A percentile compares a stretch with the other conserved stretches of the same genome.
These are phyloP conservation scores for Purshia tridentata DNA, from an alignment of 306 rosid species.

Conservation along the genomic window DNA sequence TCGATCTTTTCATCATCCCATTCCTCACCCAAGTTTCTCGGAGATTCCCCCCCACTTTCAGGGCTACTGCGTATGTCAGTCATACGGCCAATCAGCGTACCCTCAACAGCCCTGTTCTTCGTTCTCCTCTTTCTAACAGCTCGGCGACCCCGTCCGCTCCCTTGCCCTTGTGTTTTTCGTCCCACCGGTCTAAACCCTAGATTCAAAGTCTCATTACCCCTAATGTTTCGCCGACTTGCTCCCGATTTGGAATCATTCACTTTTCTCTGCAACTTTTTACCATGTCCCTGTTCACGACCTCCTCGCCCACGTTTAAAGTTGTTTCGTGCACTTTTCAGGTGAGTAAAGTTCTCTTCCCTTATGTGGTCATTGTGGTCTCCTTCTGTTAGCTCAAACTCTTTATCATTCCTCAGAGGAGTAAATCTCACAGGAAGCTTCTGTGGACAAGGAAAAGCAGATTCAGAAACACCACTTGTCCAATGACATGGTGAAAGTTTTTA, in stretches of 20 bases:
- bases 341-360: slow-evolving; percentile 45
- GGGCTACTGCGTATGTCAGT: slow-evolving; percentile 37
- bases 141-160: slow-evolving; percentile 83
- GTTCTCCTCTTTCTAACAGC: slow-evolving; percentile 80
- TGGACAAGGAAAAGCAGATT: slow-evolving; percentile 16
- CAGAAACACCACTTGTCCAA: background rate
- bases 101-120: slow-evolving; percentile 66
- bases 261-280: slow-evolving; percentile 57
- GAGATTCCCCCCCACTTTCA: slow-evolving; percentile 57
- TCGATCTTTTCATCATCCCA: slow-evolving; percentile 71
- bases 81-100: slow-evolving; percentile 42
- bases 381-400: slow-evolving; percentile 49
- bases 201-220: slow-evolving; percentile 41
- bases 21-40: slow-evolving; percentile 60
- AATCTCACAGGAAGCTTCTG: slow-evolving; percentile 72
- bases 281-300: slow-evolving; percentile 63
- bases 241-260: slow-evolving; percentile 45
- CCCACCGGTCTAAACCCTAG: slow-evolving; percentile 56
- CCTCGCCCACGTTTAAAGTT: slow-evolving; percentile 71
- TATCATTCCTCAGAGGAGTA: slow-evolving; percentile 48
- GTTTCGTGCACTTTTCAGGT: slow-evolving; percentile 48
- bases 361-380: slow-evolving; percentile 36
- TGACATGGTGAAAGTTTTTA: background rate
- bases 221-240: slow-evolving; percentile 38
- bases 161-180: slow-evolving; percentile 53